Conservation (phyloP, 2,329 filamentous ascomycete genomes). For the Amesomyces nigricolor region DNA sequence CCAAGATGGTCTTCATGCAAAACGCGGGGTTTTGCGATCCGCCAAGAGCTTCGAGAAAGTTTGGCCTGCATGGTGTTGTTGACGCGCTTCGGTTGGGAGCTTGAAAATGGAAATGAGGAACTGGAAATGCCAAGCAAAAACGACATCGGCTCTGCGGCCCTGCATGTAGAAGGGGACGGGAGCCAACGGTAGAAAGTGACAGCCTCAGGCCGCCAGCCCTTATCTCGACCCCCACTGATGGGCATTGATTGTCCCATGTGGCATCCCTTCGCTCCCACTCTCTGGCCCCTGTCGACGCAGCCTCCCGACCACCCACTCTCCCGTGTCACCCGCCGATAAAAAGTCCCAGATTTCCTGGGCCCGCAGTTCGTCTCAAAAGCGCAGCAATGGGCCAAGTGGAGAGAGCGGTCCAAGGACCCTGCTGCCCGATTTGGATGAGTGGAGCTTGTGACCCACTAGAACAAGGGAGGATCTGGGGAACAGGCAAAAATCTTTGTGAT, state of each 20-base stretch:
- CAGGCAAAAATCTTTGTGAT: background rate
- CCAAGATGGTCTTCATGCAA: no score
- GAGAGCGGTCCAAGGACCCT: constrained; percentile 6
- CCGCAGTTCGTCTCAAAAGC: background rate
- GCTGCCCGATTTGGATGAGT: constrained; percentile 5
- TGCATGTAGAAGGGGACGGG: background rate
- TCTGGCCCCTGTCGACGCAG: constrained; percentile 18
- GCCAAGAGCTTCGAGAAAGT: no score
- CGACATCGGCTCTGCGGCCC: constrained; percentile 7
- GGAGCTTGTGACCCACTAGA: background rate
- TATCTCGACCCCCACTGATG: constrained; percentile 28
- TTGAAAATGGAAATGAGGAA: constrained; percentile 14
- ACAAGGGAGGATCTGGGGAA: background rate
- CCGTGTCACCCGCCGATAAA: constrained; percentile 24
- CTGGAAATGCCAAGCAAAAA: constrained; percentile 1
- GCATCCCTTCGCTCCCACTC: constrained; percentile 19
- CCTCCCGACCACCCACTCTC: constrained; percentile 10
- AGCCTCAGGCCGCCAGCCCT: constrained; percentile 23
- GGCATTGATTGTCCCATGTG: constrained; percentile 24
- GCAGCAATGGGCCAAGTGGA: background rate
- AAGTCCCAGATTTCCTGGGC: constrained; percentile 7
- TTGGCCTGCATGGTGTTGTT: no score
- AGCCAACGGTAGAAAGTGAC: background rate
- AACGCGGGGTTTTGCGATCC: no score
- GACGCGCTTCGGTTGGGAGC: no score